These are phyloP conservation scores for Candida verbasci DNA, from an alignment of 805 yeast species.

Conservation along the genomic window DNA sequence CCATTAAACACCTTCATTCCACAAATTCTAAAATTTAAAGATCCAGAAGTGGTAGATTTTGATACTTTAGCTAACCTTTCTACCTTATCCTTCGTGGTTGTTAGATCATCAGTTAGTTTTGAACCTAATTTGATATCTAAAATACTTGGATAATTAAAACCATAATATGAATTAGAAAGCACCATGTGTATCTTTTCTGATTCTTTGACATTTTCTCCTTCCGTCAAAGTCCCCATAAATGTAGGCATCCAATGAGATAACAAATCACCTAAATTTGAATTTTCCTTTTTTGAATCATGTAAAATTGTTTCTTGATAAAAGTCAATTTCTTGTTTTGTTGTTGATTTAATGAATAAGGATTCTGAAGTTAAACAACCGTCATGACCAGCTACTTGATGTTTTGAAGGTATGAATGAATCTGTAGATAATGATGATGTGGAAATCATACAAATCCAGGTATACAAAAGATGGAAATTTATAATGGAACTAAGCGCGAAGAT, in stretches of 20 bases:
- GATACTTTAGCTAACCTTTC: constrained; percentile 62
- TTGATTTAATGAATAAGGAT: constrained; percentile 66
- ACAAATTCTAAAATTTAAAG: constrained; percentile 72
- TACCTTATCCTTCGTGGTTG: constrained; percentile 52
- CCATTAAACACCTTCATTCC: constrained; percentile 65
- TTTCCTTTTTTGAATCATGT: constrained; percentile 15
- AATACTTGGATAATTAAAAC: constrained; percentile 63
- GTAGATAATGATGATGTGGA: not conserved
- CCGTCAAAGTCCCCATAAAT: constrained; percentile 55
- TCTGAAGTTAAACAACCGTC: constrained; percentile 62
- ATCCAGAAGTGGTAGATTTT: constrained; percentile 72
- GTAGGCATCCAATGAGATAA: constrained; percentile 58
- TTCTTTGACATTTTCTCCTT: constrained; percentile 27
- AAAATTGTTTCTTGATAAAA: constrained; percentile 52
- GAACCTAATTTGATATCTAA: constrained; percentile 83
- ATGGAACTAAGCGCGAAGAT: no score
- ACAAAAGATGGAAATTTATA: no score
- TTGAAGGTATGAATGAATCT: constrained; percentile 10
- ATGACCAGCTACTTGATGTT: constrained; percentile 92
- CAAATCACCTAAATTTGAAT: constrained; percentile 23
- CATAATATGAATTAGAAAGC: constrained; percentile 62
- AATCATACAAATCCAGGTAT: not conserved
- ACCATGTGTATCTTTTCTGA: constrained; percentile 46
- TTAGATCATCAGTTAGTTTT: constrained; percentile 58
- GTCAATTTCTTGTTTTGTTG: constrained; percentile 61